These are phyloP conservation scores for Blastobotrys ciferrii DNA, from an alignment of 1,139 yeast species.

Conservation along the genomic window DNA sequence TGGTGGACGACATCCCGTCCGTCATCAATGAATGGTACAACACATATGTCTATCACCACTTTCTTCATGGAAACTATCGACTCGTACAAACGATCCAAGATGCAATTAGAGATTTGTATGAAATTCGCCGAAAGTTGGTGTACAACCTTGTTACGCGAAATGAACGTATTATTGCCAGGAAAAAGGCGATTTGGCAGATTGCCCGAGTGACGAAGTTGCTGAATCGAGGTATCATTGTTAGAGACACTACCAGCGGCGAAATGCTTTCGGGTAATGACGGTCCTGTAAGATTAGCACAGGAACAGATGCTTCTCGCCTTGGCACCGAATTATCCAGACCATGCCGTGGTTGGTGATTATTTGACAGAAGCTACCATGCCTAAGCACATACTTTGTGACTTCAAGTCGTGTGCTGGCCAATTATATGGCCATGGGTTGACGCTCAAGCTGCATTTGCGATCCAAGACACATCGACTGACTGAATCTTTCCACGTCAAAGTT, in stretches of 20 bases:
- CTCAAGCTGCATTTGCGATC: conserved; percentile 75
- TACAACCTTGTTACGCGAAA: conserved; percentile 56
- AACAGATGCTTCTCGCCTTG: conserved; percentile 69
- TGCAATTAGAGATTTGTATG: conserved; percentile 52
- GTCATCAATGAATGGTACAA: conserved; percentile 37
- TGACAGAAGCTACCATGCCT: conserved; percentile 47
- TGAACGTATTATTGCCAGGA: conserved; percentile 57
- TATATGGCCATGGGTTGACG: conserved; percentile 59
- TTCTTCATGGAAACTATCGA: conserved; percentile 38
- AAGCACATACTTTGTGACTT: conserved; percentile 80
- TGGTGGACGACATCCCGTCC: conserved; percentile 36
- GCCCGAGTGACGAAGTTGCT: conserved; percentile 68
- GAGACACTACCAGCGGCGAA: conserved; percentile 67
- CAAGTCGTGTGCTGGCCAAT: conserved; percentile 60
- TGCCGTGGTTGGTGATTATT: conserved; percentile 34
- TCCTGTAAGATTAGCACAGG: conserved; percentile 64
- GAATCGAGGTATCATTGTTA: conserved; percentile 67
- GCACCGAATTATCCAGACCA: conserved; percentile 66
- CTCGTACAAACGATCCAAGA: conserved; percentile 35
- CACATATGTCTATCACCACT: conserved; percentile 33
- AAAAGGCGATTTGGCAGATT: conserved; percentile 58
- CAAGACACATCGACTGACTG: conserved; percentile 64
- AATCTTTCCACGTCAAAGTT: conserved; percentile 73
- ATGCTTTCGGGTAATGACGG: conserved; percentile 46
- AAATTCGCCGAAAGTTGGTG: conserved; percentile 57